Base-by-base conservation (phyloP, 2,329 filamentous ascomycete species). In the Teratosphaeria pseudoeucalypti region DNA sequence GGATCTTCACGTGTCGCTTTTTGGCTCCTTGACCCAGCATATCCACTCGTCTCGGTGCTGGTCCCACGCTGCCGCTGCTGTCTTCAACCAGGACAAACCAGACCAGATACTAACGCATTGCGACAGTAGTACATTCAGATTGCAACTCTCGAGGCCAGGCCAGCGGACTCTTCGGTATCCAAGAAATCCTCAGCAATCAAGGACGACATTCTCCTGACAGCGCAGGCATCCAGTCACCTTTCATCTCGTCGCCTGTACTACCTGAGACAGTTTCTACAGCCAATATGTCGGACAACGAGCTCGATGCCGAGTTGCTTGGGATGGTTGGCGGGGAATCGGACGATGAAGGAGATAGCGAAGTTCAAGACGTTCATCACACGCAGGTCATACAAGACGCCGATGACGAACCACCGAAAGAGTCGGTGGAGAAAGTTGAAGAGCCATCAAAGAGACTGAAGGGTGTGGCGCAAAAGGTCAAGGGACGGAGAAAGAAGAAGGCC, bases 251-350 rank as follows among this genome's bases (percentile, higher is more conserved):
- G 12, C 37, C 12, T 43, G 12, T 12, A 10, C 16, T 39, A 1
- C 12, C 14, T 14, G 11, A 43, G 37, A 49, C n/a, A 49, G n/a
- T n/a, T 9, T 23, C 43, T 10, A 49, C 43, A 6, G 43, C 43
- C 16, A 49, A 49, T 11, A 95, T 96, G 91, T 88, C 89, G 59
- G 89, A 92, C 71, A 68, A 72, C 64, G 76, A 78, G 60, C 83
- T 96, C 66, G 92, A 97, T 72, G 91, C 92, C 68, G 92, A 96
- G 78, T 86, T 97, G 65, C 87, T 97, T 65, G 92, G 90, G 70
- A 85, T 97, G 65, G 94, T 92, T 58, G 94, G 90, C 69, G 90
- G 89, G 66, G 73, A 75, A 60, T 76, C 77, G 61, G 67, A 80
- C 63, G 79, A 81, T 63, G 80, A 82, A 65, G 72, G 75, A n/a